Percentiles rank a stretch among this genome's conserved stretches.
Evolutionary conservation across 331 rosid genomes (phyloP).

Genomic region (Phaseolus coccineus): DNA sequence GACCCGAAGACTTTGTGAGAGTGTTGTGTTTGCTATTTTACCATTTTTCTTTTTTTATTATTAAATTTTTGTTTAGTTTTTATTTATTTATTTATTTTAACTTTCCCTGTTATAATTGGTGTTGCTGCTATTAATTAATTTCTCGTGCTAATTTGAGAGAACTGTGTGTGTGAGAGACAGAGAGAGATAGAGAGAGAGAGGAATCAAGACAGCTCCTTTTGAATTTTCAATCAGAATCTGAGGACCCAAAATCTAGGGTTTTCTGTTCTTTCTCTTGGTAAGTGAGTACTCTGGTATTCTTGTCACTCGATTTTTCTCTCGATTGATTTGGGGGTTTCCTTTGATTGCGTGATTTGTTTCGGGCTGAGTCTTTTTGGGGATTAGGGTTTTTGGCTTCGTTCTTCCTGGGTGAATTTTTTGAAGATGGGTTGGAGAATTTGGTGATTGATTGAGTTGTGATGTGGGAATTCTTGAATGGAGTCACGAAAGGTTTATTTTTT

Average conservation of each 20-base stretch:
- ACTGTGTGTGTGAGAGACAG: not conserved
- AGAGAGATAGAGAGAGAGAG: slow-evolving; percentile 39
- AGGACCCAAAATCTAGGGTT: slow-evolving; percentile 64
- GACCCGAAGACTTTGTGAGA: slow-evolving; percentile 30
- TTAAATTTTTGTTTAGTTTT: not conserved
- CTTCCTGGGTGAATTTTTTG: slow-evolving; percentile 9
- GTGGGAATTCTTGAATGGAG: slow-evolving; percentile 41
- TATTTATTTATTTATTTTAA: not conserved
- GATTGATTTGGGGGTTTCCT: slow-evolving; percentile 31
- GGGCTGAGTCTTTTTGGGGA: not conserved
- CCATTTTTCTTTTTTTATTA: too few species aligned
- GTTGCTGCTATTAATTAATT: slow-evolving; percentile 39
- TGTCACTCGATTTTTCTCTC: slow-evolving; percentile 8
- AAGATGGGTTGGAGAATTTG: slow-evolving; percentile 37
- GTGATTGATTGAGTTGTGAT: slow-evolving; percentile 43
- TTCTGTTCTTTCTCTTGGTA: slow-evolving; percentile 51
- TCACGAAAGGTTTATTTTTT: slow-evolving; percentile 19
- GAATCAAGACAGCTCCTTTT: slow-evolving; percentile 61
- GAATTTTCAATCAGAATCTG: slow-evolving; percentile 60
- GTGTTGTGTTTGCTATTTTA: not conserved
- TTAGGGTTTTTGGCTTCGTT: slow-evolving; percentile 41
- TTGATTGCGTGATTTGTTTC: slow-evolving; percentile 31
- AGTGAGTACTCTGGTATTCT: slow-evolving; percentile 51
- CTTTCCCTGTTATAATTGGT: slow-evolving; percentile 28
- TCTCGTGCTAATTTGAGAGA: slow-evolving; percentile 45